Base-by-base conservation (phyloP, 2,329 filamentous ascomycete genomes). In the Aaosphaeria pasadenensis region DNA sequence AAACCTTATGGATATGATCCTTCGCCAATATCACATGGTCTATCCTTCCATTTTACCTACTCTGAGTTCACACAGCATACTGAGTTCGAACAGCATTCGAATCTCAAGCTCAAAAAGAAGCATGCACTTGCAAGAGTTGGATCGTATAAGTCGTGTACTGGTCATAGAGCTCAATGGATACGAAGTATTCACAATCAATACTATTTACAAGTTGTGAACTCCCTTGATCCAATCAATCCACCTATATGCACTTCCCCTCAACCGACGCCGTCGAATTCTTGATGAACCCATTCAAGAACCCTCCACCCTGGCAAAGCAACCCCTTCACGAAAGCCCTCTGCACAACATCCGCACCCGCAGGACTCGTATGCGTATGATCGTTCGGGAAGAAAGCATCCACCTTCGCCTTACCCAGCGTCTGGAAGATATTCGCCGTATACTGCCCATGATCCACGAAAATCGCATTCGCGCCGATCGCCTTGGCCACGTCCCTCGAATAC, bases 351-450 rank as follows among this genome's bases (percentile, higher is more conserved):
- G 84, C 82, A n/a, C 82, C 78, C 30, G 67, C 70, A 0, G 79
- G 70, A 44, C 75, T 78, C 2, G 83, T 85, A 62, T 86, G 84
- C 0, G 83, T 86, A 63, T 86, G 83, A 55, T 85, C 83, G 17
- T 74, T 74, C 0, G 82, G 80, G 51, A 77, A 87, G 52, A 77
- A 73, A 0, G 71, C 68, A 60, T 83, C 76, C 29, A 83, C 79
- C 4, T 69, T 73, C 0, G 67, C 50, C 38, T 67, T 69, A 0
- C 83, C 81, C 41, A 83, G 58, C 11, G 71, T 69, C 60, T 77
- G 61, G 61, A 78, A 83, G 36, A 74, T 76, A 52, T 77, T 74
- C 4, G 78, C 81, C 5, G 77, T 76, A 55, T 84, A 84, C 35
- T 73, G 70, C n/a, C 80, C 79, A 57, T 87, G 83, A 30, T 84